Conservation (phyloP, 106 monocot genomes). For the Dendrobium officinale region DNA sequence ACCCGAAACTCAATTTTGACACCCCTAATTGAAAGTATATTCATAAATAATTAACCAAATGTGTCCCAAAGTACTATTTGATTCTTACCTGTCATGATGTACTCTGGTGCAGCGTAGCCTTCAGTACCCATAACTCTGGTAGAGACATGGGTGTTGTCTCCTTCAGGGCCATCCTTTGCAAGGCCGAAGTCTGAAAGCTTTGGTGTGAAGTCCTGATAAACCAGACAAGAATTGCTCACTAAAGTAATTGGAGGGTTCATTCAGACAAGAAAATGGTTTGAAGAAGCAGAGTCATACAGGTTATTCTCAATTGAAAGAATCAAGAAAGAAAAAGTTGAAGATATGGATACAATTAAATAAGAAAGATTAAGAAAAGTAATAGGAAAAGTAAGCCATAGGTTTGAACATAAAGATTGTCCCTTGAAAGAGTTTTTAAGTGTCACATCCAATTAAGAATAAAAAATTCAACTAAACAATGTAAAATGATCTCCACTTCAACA, state of each 20-base stretch:
- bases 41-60: no score
- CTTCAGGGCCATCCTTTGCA: constrained; percentile 42
- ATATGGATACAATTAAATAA: not conserved
- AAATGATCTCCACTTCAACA: no score
- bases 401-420: no score
- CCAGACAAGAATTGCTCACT: not conserved
- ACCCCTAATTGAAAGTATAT: not conserved
- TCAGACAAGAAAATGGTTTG: not conserved
- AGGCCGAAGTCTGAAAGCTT: constrained; percentile 55
- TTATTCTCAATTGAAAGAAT: no score
- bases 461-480: no score
- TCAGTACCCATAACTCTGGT: constrained; percentile 51
- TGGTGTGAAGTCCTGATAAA: constrained; percentile 40
- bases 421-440: no score
- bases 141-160: constrained; percentile 49
- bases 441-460: no score
- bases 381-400: not conserved
- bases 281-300: no score
- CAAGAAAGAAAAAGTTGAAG: not conserved
- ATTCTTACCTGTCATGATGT: constrained; percentile 44
- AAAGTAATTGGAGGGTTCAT: not conserved
- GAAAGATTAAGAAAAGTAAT: not conserved
- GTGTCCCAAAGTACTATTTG: not conserved
- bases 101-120: constrained; percentile 50
- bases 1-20: no score